Conservation (phyloP, 139 green algal genomes). For the Bryopsis sp. region DNA sequence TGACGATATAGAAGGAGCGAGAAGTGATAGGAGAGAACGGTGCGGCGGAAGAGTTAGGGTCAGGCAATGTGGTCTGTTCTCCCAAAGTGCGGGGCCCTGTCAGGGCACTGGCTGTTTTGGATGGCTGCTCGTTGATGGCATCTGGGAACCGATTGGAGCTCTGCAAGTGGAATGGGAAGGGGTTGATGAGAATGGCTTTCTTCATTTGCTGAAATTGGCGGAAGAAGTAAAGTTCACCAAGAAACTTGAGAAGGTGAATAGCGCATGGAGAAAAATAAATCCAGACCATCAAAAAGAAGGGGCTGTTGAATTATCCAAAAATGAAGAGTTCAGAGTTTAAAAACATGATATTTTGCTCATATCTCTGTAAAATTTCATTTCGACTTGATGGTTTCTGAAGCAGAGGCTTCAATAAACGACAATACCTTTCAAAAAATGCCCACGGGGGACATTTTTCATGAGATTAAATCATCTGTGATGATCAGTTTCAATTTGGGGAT, state of each 20-base stretch:
- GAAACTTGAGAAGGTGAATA: conserved; percentile 79
- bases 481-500: too few relatives aligned
- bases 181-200: neutral
- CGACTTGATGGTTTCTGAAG: too few relatives aligned
- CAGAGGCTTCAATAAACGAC: too few relatives aligned
- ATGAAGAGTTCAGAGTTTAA: too few relatives aligned
- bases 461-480: too few relatives aligned
- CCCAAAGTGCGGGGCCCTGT: neutral
- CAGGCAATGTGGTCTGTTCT: neutral
- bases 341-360: too few relatives aligned
- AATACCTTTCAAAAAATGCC: too few relatives aligned
- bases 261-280: too few relatives aligned
- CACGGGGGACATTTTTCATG: too few relatives aligned
- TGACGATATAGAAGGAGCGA: neutral
- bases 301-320: too few relatives aligned
- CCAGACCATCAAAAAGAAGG: too few relatives aligned
- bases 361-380: too few relatives aligned
- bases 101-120: neutral
- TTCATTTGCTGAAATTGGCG: conserved; percentile 66
- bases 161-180: neutral
- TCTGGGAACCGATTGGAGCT: neutral
- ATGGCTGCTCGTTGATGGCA: neutral
- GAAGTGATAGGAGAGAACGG: neutral
- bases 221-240: conserved; percentile 67
- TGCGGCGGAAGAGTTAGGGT: neutral